Conservation (phyloP, 2,329 filamentous ascomycete genomes). For the Tetracladium maxilliforme region DNA sequence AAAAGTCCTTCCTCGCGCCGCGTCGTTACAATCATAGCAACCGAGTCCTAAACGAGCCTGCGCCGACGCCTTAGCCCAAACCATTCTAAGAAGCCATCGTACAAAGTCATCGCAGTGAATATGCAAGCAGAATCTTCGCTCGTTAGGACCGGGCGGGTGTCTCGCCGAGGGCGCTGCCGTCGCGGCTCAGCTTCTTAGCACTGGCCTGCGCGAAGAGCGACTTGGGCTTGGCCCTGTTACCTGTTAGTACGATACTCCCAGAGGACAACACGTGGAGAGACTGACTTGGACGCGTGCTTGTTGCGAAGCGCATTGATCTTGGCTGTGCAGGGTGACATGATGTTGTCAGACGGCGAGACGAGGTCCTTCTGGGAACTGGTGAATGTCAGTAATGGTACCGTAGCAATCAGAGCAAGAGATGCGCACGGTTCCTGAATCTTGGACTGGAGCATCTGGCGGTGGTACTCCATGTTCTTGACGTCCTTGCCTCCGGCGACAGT, state of each 20-base stretch:
- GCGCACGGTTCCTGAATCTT: slow-evolving; percentile 56
- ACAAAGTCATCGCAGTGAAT: too few species aligned
- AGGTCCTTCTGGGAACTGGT: slow-evolving; percentile 27
- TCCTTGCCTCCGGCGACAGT: slow-evolving; percentile 24
- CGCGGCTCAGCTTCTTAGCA: slow-evolving; percentile 48
- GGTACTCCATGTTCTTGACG: slow-evolving; percentile 60
- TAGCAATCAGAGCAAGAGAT: slow-evolving; percentile 9
- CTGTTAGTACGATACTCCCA: slow-evolving; percentile 8
- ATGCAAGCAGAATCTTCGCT: too few species aligned
- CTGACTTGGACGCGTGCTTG: slow-evolving; percentile 67
- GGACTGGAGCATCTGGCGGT: slow-evolving; percentile 59
- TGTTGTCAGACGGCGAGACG: slow-evolving; percentile 74
- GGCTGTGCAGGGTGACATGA: slow-evolving; percentile 75
- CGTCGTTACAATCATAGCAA: too few species aligned
- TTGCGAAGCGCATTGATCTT: slow-evolving; percentile 71
- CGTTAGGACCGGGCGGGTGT: too few species aligned
- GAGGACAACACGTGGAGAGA: slow-evolving; percentile 7
- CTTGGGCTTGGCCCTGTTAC: slow-evolving; percentile 44
- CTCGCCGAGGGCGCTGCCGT: too few species aligned
- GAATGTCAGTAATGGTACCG: slow-evolving; percentile 6
- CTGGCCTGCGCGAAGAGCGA: slow-evolving; percentile 54
- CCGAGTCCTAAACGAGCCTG: neutral
- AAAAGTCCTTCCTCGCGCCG: neutral
- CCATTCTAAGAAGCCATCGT: neutral
- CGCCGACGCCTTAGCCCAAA: neutral